Conservation (phyloP, 148 eudicot species). For the Silene uniflora region DNA sequence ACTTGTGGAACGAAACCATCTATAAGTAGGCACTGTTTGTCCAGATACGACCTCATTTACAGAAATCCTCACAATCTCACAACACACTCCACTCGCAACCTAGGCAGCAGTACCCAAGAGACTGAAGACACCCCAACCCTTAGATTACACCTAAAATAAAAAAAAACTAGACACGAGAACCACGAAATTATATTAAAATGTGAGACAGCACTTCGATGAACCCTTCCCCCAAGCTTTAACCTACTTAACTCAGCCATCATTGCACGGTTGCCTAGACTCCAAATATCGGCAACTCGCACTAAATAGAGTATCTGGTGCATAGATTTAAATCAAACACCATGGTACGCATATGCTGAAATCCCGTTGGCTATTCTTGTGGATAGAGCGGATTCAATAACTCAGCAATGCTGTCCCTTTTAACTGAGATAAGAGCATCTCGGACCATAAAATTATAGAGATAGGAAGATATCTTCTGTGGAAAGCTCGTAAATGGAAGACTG, state of each 20-base stretch:
- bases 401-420: background rate
- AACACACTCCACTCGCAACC: constrained; percentile 2
- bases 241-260: background rate
- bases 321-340: background rate
- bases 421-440: constrained; percentile 23
- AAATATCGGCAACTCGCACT: background rate
- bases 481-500: constrained; percentile 49
- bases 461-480: constrained; percentile 38
- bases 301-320: background rate
- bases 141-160: background rate
- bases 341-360: background rate
- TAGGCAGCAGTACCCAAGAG: constrained; percentile 3
- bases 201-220: background rate
- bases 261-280: background rate
- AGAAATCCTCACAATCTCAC: background rate
- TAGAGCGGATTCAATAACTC: background rate
- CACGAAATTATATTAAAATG: background rate
- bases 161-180: background rate
- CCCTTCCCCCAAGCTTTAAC: background rate
- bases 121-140: constrained; percentile 13
- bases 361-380: background rate
- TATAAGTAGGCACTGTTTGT: constrained; percentile 12
- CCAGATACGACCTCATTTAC: background rate
- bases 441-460: constrained; percentile 31
- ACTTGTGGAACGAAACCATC: background rate